Conservation (phyloP, 345 rosid genomes). For the Sonneratia alba region DNA sequence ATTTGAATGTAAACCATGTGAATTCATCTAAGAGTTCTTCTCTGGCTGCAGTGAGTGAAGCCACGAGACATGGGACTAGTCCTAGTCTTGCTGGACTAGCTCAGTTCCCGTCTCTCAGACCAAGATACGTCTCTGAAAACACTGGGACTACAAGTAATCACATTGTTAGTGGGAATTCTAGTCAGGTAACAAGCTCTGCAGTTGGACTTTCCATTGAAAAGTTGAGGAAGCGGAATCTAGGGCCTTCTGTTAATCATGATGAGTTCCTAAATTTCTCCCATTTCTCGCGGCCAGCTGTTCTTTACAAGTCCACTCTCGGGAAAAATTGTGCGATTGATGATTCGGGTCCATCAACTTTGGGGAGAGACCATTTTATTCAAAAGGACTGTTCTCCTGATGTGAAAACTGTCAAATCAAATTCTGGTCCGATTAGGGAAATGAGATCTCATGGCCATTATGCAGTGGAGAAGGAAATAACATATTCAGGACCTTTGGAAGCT, state of each 20-base stretch:
- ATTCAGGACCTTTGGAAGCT: not conserved
- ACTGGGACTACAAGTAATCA: slow-evolving; percentile 16
- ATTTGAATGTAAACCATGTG: not conserved
- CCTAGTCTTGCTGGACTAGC: not conserved
- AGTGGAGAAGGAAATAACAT: not conserved
- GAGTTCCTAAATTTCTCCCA: slow-evolving; percentile 50
- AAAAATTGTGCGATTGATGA: slow-evolving; percentile 18
- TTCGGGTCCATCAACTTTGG: slow-evolving; percentile 15
- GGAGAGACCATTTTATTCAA: slow-evolving; percentile 19
- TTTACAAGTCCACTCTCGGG: slow-evolving; percentile 31
- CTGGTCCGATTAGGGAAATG: not conserved
- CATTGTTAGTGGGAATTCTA: not conserved
- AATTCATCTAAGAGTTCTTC: not conserved
- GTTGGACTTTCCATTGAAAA: slow-evolving; percentile 13
- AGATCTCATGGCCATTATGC: not conserved
- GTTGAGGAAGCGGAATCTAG: slow-evolving; percentile 33
- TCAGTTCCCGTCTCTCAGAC: not conserved
- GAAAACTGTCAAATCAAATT: not conserved
- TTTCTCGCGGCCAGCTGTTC: slow-evolving; percentile 52
- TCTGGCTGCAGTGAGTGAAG: not conserved
- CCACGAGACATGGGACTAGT: not conserved
- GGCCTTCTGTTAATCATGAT: slow-evolving; percentile 20
- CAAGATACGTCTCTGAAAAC: not conserved
- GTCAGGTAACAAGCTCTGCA: not conserved
- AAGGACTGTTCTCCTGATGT: slow-evolving; percentile 20